Evolutionary conservation across 148 eudicot species (phyloP).

Genomic region (Rheum nobile): DNA sequence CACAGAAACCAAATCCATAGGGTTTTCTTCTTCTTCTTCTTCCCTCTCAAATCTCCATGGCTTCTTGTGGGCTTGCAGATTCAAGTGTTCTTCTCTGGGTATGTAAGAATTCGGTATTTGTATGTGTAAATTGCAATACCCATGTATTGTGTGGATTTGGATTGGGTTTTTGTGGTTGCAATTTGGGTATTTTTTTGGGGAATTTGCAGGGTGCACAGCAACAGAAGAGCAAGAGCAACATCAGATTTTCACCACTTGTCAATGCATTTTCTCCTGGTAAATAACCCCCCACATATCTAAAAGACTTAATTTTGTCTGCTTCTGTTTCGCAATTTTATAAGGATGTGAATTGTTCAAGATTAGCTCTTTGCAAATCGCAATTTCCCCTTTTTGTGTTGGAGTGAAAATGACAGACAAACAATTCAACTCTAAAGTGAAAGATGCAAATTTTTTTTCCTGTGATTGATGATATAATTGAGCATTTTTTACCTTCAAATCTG

Average conservation of each 20-base stretch:
- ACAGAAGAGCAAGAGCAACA: constrained; percentile 1
- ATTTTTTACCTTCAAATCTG: not conserved
- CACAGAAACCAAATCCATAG: not conserved
- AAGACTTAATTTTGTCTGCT: not conserved
- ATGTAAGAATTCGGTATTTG: not conserved
- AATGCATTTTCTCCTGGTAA: constrained; percentile 2
- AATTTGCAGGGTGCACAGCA: not conserved
- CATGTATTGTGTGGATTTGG: not conserved
- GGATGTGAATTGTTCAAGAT: not conserved
- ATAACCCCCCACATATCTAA: not conserved
- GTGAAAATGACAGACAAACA: not conserved
- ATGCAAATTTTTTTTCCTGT: not conserved
- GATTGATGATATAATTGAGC: not conserved
- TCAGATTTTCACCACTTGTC: constrained; percentile 8
- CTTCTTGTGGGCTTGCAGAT: constrained; percentile 7
- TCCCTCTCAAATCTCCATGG: not conserved
- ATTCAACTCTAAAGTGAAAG: not conserved
- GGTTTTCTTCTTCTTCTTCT: not conserved
- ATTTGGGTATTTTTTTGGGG: not conserved
- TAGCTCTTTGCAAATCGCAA: not conserved
- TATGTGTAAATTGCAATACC: not conserved
- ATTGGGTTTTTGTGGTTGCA: not conserved
- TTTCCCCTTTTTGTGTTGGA: not conserved
- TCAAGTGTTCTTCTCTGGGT: not conserved
- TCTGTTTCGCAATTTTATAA: not conserved